Base-by-base conservation (phyloP, 352 stramenopile genomes). In the Phytophthora cajani region DNA sequence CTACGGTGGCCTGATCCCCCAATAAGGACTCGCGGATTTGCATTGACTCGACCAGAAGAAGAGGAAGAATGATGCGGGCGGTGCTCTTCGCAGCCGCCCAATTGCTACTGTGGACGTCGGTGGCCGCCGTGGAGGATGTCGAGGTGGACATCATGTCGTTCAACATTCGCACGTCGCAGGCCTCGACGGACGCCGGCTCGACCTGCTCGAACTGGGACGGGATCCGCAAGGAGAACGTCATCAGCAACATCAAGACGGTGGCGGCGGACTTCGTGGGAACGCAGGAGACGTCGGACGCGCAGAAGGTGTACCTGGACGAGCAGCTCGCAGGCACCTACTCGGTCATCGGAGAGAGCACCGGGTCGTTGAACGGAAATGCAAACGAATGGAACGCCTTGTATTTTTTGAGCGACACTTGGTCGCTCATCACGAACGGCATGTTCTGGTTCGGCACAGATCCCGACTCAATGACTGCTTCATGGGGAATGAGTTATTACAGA, bases 231-330 rank as follows among this genome's bases (percentile, higher is more conserved):
- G 75, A 78, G 32, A 89, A 89, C 70, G 81, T 91, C 19, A 49
- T 87, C 11, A 73, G 58, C 32, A 81, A 92, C 58, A 85, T 95
- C 67, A 79, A 78, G 8, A 80, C 52, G 0, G 65, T 89, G 0
- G 64, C 49, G 1, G 78, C 87, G 46, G 87, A 95, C 69, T 93
- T 95, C 67, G 71, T 95, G 6, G 87, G 87, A 33, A 93, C 86
- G 14, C 87, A 95, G 67, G 87, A 95, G 64, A 95, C 87, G n/a
- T 87, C 84, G 30, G 81, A 91, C 40, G 81, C 80, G 10, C 87
- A 95, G 60, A 86, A 83, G 25, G 52, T 52, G 25, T 91, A 87
- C 63, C 65, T 95, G 42, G 83, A 94, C 69, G 64, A 74, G 2
- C 52, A 77, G 53, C 72, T 93, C 51, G 67, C 69, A 52, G 80